Percentiles rank a stretch among this genome's conserved stretches.
Conservation (phyloP, 73 alveolate genomes). For the Tetrahymena malaccensis region DNA sequence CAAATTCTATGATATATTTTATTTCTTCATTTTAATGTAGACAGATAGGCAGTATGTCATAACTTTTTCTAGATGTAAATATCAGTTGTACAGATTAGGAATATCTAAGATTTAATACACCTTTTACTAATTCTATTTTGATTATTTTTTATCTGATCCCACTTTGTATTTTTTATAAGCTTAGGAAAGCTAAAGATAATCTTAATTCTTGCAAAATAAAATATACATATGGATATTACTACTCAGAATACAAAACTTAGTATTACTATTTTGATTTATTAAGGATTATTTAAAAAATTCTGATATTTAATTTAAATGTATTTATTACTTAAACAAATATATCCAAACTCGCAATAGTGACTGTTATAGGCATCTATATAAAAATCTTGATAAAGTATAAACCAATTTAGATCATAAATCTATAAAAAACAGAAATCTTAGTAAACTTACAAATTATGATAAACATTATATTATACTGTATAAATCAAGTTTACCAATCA, state of each 20-base stretch:
- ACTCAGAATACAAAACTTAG: not conserved
- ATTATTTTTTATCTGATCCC: not conserved
- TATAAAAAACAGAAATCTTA: not conserved
- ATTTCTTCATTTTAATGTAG: not conserved
- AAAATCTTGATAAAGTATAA: not conserved
- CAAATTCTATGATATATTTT: not conserved
- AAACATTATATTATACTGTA: not conserved
- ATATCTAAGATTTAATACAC: not conserved
- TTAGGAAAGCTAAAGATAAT: not conserved
- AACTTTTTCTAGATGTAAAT: not conserved
- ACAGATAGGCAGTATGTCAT: not conserved
- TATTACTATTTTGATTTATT: not conserved
- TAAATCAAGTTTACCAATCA: not conserved
- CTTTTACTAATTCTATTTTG: not conserved
- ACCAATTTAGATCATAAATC: not conserved
- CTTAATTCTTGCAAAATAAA: not conserved
- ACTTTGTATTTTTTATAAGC: not conserved
- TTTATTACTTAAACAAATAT: too few species aligned
- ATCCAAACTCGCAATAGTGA: too few species aligned
- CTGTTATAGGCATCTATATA: not conserved
- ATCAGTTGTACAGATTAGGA: not conserved
- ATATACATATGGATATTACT: not conserved
- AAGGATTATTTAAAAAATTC: not conserved
- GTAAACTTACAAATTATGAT: not conserved
- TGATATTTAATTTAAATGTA: too few species aligned